These are phyloP conservation scores for Aurinia saxatilis DNA, from an alignment of 345 rosid species.

Conservation along the genomic window DNA sequence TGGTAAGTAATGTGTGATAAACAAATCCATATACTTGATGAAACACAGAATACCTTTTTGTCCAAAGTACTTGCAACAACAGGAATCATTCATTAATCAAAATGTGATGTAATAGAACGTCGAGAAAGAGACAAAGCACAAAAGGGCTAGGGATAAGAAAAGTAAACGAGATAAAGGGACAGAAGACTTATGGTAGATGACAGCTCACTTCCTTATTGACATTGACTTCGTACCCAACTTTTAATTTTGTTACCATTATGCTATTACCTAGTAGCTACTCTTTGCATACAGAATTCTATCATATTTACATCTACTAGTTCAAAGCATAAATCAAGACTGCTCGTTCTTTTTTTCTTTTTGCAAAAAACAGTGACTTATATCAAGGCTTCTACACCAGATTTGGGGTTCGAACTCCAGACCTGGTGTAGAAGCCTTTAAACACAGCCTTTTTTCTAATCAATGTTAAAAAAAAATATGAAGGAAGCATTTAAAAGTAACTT, in stretches of 20 bases:
- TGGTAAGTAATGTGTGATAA: neutral
- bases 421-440: too few species aligned
- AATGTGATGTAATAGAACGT: constrained; percentile 9
- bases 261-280: neutral
- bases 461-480: too few species aligned
- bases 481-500: neutral
- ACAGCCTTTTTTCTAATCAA: too few species aligned
- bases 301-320: constrained; percentile 11
- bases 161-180: neutral
- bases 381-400: too few species aligned
- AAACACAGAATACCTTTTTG: constrained; percentile 11
- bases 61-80: neutral
- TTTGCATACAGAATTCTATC: constrained; percentile 6
- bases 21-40: neutral
- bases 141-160: constrained; percentile 16
- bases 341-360: neutral
- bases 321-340: constrained; percentile 8
- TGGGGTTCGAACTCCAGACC: too few species aligned
- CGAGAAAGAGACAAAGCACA: constrained; percentile 20
- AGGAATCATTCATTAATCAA: neutral
- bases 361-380: constrained; percentile 3
- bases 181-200: constrained; percentile 23
- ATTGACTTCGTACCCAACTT: constrained; percentile 26
- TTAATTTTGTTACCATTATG: constrained; percentile 7
- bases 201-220: constrained; percentile 30